These are phyloP conservation scores for Ceratocystis huliohia DNA, from an alignment of 2,329 filamentous ascomycete genomes.

Conservation along the genomic window DNA sequence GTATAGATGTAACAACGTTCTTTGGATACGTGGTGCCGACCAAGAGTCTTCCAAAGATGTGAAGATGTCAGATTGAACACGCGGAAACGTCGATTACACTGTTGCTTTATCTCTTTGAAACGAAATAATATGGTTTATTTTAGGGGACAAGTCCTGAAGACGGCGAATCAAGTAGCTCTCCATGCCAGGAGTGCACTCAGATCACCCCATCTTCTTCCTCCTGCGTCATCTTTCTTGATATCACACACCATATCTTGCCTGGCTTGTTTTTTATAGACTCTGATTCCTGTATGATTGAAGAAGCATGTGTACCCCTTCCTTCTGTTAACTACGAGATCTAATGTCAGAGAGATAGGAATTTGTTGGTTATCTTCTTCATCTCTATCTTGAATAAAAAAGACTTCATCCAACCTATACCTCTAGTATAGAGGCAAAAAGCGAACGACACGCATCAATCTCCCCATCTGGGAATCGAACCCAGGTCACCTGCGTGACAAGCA, in stretches of 20 bases:
- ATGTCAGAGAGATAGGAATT: not conserved
- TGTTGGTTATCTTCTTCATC: not conserved
- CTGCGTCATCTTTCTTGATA: conserved; percentile 18
- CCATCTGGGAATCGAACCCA: conserved; percentile 20
- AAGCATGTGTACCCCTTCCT: conserved; percentile 1
- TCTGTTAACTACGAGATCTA: not conserved
- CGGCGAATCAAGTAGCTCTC: conserved; percentile 1
- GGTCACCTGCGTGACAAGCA: conserved; percentile 21
- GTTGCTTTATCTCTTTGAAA: conserved; percentile 3
- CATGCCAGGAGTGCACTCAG: not conserved
- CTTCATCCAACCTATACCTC: not conserved
- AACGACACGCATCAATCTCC: not conserved
- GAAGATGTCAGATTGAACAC: conserved; percentile 43
- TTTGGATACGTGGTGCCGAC: conserved; percentile 64
- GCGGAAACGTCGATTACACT: not conserved
- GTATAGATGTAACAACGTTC: conserved; percentile 82
- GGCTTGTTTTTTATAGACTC: conserved; percentile 13
- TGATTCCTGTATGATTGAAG: conserved; percentile 11
- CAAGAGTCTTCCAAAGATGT: conserved; percentile 33
- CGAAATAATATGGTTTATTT: conserved; percentile 10
- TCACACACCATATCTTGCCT: conserved; percentile 18
- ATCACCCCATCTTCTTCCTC: not conserved
- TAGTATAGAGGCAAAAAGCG: not conserved
- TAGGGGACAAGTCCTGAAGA: not conserved
- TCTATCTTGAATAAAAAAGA: not conserved